These are phyloP conservation scores for Ophidiomyces ophidiicola DNA, from an alignment of 2,329 filamentous ascomycete genomes.

Conservation along the genomic window DNA sequence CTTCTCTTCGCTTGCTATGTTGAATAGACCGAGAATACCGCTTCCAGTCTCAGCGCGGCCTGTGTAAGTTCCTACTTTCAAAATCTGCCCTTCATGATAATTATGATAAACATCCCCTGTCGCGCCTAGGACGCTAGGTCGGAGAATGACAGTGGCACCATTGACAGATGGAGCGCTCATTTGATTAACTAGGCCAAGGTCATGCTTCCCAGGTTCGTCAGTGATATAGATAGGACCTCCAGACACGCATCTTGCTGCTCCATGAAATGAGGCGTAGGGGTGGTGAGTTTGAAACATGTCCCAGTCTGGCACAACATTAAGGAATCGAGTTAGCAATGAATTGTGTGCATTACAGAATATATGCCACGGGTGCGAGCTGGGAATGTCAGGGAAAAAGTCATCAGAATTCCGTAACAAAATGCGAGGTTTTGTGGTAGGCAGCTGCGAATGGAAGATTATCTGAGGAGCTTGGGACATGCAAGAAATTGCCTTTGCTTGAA, in stretches of 20 bases:
- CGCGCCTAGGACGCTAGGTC: conserved; percentile 63
- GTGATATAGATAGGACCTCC: conserved; percentile 94
- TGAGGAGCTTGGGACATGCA: conserved; percentile 92
- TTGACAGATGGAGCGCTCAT: conserved; percentile 65
- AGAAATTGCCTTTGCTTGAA: conserved; percentile 65
- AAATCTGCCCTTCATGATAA: conserved; percentile 59
- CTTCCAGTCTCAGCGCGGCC: conserved; percentile 56
- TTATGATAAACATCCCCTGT: conserved; percentile 60
- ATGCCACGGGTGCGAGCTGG: conserved; percentile 81
- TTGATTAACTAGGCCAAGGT: conserved; percentile 60
- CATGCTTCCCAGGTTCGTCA: conserved; percentile 71
- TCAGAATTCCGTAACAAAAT: conserved; percentile 75
- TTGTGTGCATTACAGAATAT: conserved; percentile 92
- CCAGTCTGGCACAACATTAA: conserved; percentile 80
- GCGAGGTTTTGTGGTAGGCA: conserved; percentile 61
- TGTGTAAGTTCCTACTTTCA: conserved; percentile 70
- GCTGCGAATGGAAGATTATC: conserved; percentile 70
- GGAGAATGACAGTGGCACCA: conserved; percentile 66
- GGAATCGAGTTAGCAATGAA: conserved; percentile 63
- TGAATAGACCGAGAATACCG: conserved; percentile 74
- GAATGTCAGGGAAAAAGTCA: conserved; percentile 76
- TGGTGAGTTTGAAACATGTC: conserved; percentile 61
- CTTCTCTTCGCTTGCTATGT: conserved; percentile 52
- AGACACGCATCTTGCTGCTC: conserved; percentile 75
- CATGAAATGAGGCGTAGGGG: conserved; percentile 69